Percentiles rank a stretch among this genome's conserved stretches.
Conservation (phyloP, 2,329 filamentous ascomycete species). For the Sporothrix luriei region DNA sequence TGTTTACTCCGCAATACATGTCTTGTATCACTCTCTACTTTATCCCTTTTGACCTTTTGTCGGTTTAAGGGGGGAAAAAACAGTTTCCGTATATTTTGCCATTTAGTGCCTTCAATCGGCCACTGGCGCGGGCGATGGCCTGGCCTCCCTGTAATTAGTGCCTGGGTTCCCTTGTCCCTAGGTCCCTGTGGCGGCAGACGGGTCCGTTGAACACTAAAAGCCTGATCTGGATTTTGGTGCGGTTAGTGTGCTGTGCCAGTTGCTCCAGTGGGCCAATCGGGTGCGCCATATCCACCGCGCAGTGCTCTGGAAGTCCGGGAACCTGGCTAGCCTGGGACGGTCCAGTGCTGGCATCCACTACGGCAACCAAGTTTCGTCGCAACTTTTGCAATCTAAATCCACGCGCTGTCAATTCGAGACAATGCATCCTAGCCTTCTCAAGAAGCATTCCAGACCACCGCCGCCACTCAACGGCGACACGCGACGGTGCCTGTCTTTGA, state of each 20-base stretch:
- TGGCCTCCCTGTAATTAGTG: slow-evolving; percentile 21
- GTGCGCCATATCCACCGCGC: neutral
- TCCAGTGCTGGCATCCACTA: neutral
- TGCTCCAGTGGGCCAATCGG: neutral
- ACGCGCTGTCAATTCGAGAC: too few relatives aligned
- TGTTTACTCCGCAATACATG: too few relatives aligned
- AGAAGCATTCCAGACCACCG: neutral
- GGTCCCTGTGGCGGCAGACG: slow-evolving; percentile 20
- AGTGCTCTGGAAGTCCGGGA: too few relatives aligned
- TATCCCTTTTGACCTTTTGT: too few relatives aligned
- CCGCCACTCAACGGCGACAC: slow-evolving; percentile 15
- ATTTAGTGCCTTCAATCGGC: too few relatives aligned
- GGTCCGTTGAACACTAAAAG: neutral
- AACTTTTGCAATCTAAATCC: too few relatives aligned
- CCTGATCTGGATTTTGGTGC: neutral
- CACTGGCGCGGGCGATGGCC: too few relatives aligned
- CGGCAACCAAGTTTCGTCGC: neutral
- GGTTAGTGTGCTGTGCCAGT: neutral
- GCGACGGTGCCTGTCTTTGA: slow-evolving; percentile 7
- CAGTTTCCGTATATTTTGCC: too few relatives aligned
- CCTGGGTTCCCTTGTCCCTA: too few relatives aligned
- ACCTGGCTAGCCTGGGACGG: neutral
- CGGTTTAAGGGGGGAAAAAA: too few relatives aligned
- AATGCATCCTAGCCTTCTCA: neutral
- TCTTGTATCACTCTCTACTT: too few relatives aligned